Base-by-base conservation (phyloP, 2,329 filamentous ascomycete species). In the Fusarium tuaranense region DNA sequence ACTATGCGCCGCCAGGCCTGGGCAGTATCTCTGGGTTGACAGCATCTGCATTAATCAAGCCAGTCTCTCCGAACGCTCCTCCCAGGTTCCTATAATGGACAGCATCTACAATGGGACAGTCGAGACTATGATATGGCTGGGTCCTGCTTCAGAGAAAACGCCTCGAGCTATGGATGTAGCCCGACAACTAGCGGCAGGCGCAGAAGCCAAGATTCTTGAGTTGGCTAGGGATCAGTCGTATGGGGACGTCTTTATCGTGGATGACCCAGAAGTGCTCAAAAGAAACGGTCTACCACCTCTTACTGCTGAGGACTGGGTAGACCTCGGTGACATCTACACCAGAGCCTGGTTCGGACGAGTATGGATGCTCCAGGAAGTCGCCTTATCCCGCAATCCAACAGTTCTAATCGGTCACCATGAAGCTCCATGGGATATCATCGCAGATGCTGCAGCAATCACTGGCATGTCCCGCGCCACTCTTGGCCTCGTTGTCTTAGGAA, bases 331-430 rank as follows among this genome's bases (percentile, higher is more conserved):
- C 32, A 46, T 78, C 34, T 75, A 72, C 55, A 61, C 57, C 7
- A 67, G 79, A 25, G 55, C 72, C 2, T 81, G 80, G 78, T 80
- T 81, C 64, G 51, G 70, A 6, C 76, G 80, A 3, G 75, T 79
- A 20, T 81, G 80, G 80, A 77, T 78, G 64, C 69, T 80, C 27
- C 79, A 80, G 38, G 79, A 81, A 62, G 73, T 77, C 5, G 77
- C 76, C 13, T 59, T 81, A 5, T 76, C 78, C 7, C 30, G 25
- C 7, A 63, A 69, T 5, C 69, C 78, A 2, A 70, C 70, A 4
- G 70, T 80, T 10, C 58, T 80, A 22, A 71, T 79, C 18, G 78
- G 79, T 1, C 22, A 22, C 4, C 65, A 76, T 25, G 61, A 64
- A 5, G 55, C 76, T 5, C 65, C 74, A 13, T 77, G 74, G 74